Evolutionary conservation across 2,329 filamentous ascomycete genomes (phyloP), one percentile per base, ranked within the genome.

Genomic region (Cytospora paraplurivora): DNA sequence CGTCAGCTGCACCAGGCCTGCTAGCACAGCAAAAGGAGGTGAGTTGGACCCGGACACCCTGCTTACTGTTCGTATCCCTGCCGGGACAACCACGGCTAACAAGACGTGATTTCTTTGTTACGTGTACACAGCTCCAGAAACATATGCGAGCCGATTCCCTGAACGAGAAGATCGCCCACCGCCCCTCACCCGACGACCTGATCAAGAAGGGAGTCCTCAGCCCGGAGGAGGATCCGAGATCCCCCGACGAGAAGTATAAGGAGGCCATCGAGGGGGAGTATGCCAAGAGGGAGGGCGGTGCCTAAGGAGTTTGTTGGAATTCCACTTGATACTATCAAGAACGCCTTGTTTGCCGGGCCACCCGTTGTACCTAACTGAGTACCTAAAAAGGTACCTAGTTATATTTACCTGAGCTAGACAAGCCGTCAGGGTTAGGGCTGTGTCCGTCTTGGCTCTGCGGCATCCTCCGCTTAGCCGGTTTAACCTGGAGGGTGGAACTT

Each of bases 131-230:
- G 79, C 87, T 97, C 50, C 87, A 93, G 76, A 92, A 88, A 74
- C 89, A 92, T 76, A 97, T 97, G 93, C 86, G 90, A 15, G 90
- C 88, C 65, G 91, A 97, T 75, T 89, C 84, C 62, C 82, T 97
- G 67, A 95, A 96, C 76, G 92, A 96, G 72, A 93, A 93, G 76
- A 87, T 97, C 67, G 85, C 89, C 72, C 84, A 89, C 70, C 85
- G 93, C 21, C 93, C 93, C 1, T 82, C 85, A 41, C 89, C 91
- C 12, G 91, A 93, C 68, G 83, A 89, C 57, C 80, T 97, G 67
- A 82, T 97, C 63, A 87, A 90, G 71, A 87, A 90, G 69, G 93
- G 93, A 6, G 91, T 97, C 62, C 78, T 97, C 68, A 50, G 49
- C 33, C 59, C 65, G 19, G 86, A 85, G 64, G 85, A 89, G 68